Evolutionary conservation across 768 basidiomycete species (phyloP), one percentile per base, ranked within the genome.

Genomic region (Lactarius hengduanensis): DNA sequence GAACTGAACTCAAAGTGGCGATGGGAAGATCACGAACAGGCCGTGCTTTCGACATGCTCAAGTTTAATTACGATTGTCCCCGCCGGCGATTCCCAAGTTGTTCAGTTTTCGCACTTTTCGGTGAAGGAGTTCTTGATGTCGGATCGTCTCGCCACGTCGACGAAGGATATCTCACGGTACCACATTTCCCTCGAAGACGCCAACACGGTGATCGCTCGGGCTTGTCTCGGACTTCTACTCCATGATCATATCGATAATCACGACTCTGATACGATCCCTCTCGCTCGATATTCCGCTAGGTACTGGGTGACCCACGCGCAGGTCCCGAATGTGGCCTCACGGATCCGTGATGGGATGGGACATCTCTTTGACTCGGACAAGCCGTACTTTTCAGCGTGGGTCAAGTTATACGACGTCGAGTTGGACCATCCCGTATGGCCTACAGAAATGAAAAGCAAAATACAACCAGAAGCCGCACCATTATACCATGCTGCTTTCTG

Each of bases 401-500:
- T 38, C 36, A 13, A 38, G 36, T 38, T 38, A 9, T 10, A 34
- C 11, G 4, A 50, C 6, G 13, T 22, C 47, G 11, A 10, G 2
- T 36, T 0, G 36, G 11, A 50, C n/a, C 41, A 5, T 6, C 7
- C 41, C 7, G 6, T 5, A 10, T 43, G 18, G 18, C 16, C 7
- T 16, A 0, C 0, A 0, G 20, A n/a, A 8, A 7, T 18, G 20
- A 4, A n/a, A 3, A 3, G 2, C 13, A 6, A 15, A 53, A 53
- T 53, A 26, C 50, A 26, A 53, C 50, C 50, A 15, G 26, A 4
- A 26, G 50, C 50, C 2, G 13, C 2, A 3, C 26, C 22, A 26
- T 53, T 26, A 16, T 53, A 53, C 50, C 11, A 26, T 15, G 22
- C 13, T 15, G 13, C 50, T 1, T 22, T 15, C 50, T 26, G 22